Percentiles rank a stretch among this genome's conserved stretches.
Evolutionary conservation across 78 protist species (phyloP).

Genomic region (Dictyostelium capitatum): DNA sequence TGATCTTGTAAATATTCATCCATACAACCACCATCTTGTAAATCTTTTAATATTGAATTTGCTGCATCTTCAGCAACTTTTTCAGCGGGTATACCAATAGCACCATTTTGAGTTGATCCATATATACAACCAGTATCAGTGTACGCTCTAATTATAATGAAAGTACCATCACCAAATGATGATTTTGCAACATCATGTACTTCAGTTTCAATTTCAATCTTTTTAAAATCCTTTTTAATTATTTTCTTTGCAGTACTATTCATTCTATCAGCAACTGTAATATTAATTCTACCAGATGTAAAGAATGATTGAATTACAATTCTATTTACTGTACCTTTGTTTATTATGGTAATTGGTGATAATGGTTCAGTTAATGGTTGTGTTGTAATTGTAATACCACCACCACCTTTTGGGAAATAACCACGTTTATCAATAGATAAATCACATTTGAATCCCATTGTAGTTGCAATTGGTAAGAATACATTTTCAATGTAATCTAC

Average conservation of each 20-base stretch:
- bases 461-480: constrained; percentile 56
- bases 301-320: background rate
- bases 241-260: constrained; percentile 25
- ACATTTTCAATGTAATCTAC: constrained; percentile 69
- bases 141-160: constrained; percentile 40
- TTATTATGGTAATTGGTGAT: constrained; percentile 23
- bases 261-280: constrained; percentile 47
- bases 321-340: constrained; percentile 17
- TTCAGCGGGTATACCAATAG: constrained; percentile 79
- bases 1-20: constrained; percentile 93
- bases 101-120: constrained; percentile 84
- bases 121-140: constrained; percentile 85
- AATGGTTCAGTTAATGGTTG: constrained; percentile 34
- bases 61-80: constrained; percentile 75
- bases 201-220: constrained; percentile 39
- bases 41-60: constrained; percentile 32
- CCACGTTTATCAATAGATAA: constrained; percentile 56
- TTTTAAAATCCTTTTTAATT: constrained; percentile 41
- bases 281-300: background rate
- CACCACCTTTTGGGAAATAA: constrained; percentile 80
- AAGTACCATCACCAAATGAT: constrained; percentile 61
- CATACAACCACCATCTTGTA: constrained; percentile 87
- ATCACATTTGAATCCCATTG: constrained; percentile 48
- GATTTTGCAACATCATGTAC: background rate
- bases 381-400: constrained; percentile 16